These are phyloP conservation scores for Musa balbisiana DNA, from an alignment of 202 grass and related monocot genomes.

Conservation along the genomic window DNA sequence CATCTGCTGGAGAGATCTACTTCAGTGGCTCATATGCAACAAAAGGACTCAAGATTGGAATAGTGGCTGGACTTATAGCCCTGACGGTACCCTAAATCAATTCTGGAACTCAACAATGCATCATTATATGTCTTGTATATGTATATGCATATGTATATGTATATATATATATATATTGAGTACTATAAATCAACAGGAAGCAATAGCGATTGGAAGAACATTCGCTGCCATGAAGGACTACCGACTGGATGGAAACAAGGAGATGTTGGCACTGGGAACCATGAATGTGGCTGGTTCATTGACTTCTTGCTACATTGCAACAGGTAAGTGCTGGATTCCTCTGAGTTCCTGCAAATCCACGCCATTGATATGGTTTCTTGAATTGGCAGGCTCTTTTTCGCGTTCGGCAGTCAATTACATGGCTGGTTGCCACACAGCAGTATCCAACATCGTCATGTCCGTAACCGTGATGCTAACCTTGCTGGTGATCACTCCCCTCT, in stretches of 20 bases:
- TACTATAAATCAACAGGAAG: constrained; percentile 14
- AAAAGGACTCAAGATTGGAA: constrained; percentile 14
- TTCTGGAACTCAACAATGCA: too few species aligned
- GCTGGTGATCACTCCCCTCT: constrained; percentile 17
- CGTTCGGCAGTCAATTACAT: constrained; percentile 22
- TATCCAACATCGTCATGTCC: constrained; percentile 16
- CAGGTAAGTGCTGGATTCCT: neutral
- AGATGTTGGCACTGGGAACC: constrained; percentile 10
- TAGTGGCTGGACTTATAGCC: neutral
- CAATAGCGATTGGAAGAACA: constrained; percentile 11
- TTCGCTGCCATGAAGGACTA: constrained; percentile 21
- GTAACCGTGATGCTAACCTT: constrained; percentile 5
- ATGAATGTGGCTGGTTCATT: constrained; percentile 14
- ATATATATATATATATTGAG: too few species aligned
- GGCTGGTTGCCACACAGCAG: constrained; percentile 7
- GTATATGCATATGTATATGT: neutral
- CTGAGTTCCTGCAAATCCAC: neutral
- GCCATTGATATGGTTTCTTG: neutral
- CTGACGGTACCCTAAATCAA: neutral
- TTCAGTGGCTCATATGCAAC: neutral
- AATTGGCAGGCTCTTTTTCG: constrained; percentile 14
- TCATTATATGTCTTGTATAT: neutral
- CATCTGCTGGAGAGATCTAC: constrained; percentile 3
- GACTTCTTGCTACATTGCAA: constrained; percentile 11
- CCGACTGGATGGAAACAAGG: constrained; percentile 21